phyloP scores from a whole-genome alignment of 352 stramenopile species.

The Saprolegnia diclina region DNA sequence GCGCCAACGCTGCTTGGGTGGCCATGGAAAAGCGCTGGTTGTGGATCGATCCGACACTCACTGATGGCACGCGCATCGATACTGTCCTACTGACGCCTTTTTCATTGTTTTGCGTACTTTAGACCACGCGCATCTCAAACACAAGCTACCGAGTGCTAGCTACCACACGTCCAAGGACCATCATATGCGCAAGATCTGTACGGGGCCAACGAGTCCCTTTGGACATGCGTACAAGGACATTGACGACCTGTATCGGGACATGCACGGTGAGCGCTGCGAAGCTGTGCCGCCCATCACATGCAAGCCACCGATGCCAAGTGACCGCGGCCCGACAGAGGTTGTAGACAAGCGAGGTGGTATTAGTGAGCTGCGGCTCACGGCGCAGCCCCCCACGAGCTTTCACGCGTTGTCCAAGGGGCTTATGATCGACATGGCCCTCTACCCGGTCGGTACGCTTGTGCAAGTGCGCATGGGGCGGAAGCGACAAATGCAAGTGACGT shows the following conservation, averaged over 20 bases:
- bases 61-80: background rate
- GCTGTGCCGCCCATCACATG: background rate
- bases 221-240: slow-evolving; percentile 16
- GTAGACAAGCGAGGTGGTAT: background rate
- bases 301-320: background rate
- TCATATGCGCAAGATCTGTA: slow-evolving; percentile 27
- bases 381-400: background rate
- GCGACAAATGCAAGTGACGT: background rate
- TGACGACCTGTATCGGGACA: background rate
- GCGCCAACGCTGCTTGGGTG: slow-evolving; percentile 56
- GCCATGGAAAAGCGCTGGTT: slow-evolving; percentile 66
- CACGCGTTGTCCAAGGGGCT: background rate
- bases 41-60: slow-evolving; percentile 40
- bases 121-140: background rate
- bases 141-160: background rate
- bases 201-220: background rate
- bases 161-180: slow-evolving; percentile 15
- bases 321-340: too few relatives aligned
- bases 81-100: background rate
- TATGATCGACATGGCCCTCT: slow-evolving; percentile 20
- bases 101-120: background rate
- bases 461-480: slow-evolving; percentile 5
- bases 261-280: background rate
- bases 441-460: slow-evolving; percentile 14
- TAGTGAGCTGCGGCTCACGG: background rate